Base-by-base conservation (phyloP, 1,284 basidiomycete species). In the Marasmius sp. region DNA sequence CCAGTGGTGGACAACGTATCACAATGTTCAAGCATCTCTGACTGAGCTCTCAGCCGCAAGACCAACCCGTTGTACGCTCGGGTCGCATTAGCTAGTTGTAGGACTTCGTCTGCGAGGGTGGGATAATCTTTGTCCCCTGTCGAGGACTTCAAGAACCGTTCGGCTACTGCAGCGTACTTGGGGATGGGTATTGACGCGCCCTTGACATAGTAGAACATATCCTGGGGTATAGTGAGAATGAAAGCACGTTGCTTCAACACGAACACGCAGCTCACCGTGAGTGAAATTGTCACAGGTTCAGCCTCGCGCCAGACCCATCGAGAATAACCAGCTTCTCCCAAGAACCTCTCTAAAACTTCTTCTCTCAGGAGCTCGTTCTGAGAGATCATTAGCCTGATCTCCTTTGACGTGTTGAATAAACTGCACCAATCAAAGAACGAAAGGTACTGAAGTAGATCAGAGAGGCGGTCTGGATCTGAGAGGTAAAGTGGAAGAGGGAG, bases 21-120 rank as follows among this genome's bases (percentile, higher is more conserved):
- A 16, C 34, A 37, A 18, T 34, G 37, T 6, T 37, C 36, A 37
- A 79, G 78, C 57, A 76, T 77, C 65, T 93, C 91, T 0, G 89
- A 90, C 65, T 93, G 91, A 0, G 84, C 84, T 9, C 91, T 83
- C 27, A 93, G 77, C 16, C 91, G 84, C 18, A 93, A 76, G 0
- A 93, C 85, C 3, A 93, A 82, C 20, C 89, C 83, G 1, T 86
- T 89, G 71, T 90, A 93, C 0, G 91, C 84, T 4, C 91, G 80
- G 12, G 85, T 81, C 0, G 85, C 82, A 8, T 82, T 81, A 9
- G 52, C n/a, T 3, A 54, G 52, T 37, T 20, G 14, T n/a, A 16
- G n/a, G 3, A 54, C 52, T 18, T 43, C 45, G 11, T 6, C 38
- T 20, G 27, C 34, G 36, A 38, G 16, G 3, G 3, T 33, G 33